A percentile compares a stretch with the other conserved stretches of the same genome.
Conservation (phyloP, 106 monocot genomes). For the Phalaenopsis aphrodite region DNA sequence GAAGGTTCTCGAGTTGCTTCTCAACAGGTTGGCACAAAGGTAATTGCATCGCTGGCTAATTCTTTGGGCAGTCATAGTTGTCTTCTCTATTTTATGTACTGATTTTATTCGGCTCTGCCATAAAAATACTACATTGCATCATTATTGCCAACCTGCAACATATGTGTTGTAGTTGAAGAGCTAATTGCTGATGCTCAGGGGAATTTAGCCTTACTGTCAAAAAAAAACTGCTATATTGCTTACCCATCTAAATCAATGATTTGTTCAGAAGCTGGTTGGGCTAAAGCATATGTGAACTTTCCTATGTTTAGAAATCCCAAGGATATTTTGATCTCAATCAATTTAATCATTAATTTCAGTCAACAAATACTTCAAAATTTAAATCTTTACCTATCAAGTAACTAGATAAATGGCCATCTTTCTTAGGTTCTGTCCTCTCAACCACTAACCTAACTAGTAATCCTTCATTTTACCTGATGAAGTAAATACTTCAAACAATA, state of each 20-base stretch:
- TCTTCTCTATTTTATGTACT: background rate
- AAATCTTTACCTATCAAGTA: background rate
- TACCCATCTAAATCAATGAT: background rate
- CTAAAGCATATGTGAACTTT: background rate
- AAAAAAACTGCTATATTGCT: background rate
- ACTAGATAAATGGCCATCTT: background rate
- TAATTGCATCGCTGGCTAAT: background rate
- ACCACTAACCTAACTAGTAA: background rate
- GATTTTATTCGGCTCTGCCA: background rate
- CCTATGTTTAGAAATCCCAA: background rate
- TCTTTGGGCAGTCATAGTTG: background rate
- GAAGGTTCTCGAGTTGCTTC: constrained; percentile 73
- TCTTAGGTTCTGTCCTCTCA: background rate
- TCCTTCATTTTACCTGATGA: too few relatives aligned
- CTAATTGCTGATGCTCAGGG: background rate
- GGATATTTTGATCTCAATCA: background rate
- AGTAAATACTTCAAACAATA: too few relatives aligned
- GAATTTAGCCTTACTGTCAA: background rate
- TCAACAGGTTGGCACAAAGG: constrained; percentile 65
- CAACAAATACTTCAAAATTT: background rate
- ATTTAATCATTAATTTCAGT: background rate
- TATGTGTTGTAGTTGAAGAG: background rate
- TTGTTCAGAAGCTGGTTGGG: background rate
- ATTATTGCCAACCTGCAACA: background rate
- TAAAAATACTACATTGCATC: background rate